phyloP scores from a whole-genome alignment of 805 yeast genomes.

The Limtongozyma cylindracea region DNA sequence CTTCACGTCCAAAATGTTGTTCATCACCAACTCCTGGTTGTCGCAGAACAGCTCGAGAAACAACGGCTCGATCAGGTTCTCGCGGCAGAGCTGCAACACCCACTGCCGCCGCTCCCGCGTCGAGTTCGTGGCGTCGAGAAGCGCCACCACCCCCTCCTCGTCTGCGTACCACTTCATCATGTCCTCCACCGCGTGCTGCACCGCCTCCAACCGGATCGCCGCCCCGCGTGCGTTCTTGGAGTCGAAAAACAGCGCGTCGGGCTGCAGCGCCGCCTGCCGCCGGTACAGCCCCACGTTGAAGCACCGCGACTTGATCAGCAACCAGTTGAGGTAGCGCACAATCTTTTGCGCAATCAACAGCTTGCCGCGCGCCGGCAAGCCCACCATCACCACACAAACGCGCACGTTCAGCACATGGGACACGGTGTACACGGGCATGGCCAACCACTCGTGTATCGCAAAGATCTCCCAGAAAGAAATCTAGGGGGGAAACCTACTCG shows the following conservation, averaged over 20 bases:
- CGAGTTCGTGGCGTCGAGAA: constrained; percentile 82
- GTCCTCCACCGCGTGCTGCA: constrained; percentile 44
- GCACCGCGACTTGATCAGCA: constrained; percentile 63
- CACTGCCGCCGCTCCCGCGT: constrained; percentile 45
- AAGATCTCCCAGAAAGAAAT: no score
- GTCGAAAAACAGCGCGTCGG: constrained; percentile 67
- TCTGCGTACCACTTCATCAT: constrained; percentile 72
- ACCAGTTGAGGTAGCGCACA: constrained; percentile 81
- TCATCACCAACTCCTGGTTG: constrained; percentile 50
- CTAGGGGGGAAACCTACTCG: no score
- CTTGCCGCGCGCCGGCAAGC: constrained; percentile 80
- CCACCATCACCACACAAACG: constrained; percentile 76
- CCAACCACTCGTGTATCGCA: no score
- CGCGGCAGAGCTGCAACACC: constrained; percentile 34
- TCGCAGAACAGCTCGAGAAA: constrained; percentile 85
- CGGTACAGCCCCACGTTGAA: constrained; percentile 82
- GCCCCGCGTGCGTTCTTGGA: constrained; percentile 39
- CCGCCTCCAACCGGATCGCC: constrained; percentile 40
- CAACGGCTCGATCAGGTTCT: constrained; percentile 60
- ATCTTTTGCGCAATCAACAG: constrained; percentile 86
- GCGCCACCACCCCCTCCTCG: constrained; percentile 72
- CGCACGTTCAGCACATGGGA: constrained; percentile 45
- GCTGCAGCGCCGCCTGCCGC: constrained; percentile 25
- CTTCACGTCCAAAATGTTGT: constrained; percentile 69
- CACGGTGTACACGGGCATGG: constrained; percentile 32